Evolutionary conservation across 139 green algal species (phyloP).

Genomic region (Pleodorina starrii): DNA sequence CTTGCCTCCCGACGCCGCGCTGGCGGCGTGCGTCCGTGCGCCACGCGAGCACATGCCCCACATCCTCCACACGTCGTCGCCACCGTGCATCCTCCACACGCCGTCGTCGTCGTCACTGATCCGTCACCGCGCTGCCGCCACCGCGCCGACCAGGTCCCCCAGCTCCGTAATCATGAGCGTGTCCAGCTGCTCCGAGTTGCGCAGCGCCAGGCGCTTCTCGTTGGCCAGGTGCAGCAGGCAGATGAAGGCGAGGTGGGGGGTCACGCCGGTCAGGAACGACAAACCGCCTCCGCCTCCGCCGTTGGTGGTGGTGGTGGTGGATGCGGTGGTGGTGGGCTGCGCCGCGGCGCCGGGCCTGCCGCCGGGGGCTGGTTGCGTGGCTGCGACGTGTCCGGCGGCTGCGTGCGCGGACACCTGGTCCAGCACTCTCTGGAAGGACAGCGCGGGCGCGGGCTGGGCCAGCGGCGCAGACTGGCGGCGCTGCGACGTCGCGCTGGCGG

Average conservation of each 20-base stretch:
- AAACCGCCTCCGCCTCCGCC: too few relatives aligned
- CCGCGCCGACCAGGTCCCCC: constrained; percentile 5
- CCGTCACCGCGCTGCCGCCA: too few relatives aligned
- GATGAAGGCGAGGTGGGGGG: constrained; percentile 97
- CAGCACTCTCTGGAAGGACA: constrained; percentile 3
- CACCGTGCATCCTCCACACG: too few relatives aligned
- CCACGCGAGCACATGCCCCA: too few relatives aligned
- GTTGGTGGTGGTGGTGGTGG: too few relatives aligned
- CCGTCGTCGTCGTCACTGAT: too few relatives aligned
- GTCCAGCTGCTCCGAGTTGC: constrained; percentile 51
- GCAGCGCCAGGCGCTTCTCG: constrained; percentile 86
- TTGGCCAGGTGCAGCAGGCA: constrained; percentile 98
- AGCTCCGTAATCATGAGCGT: constrained; percentile 27
- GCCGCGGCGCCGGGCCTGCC: neutral
- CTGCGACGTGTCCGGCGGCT: neutral
- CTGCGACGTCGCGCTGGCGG: neutral
- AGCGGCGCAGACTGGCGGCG: neutral
- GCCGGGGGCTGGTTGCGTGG: constrained; percentile 41
- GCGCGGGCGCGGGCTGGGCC: neutral
- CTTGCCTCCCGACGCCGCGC: too few relatives aligned
- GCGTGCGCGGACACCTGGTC: neutral
- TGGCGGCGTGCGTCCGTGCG: too few relatives aligned
- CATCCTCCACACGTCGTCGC: too few relatives aligned
- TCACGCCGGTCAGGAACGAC: constrained; percentile 79
- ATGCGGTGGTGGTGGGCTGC: too few relatives aligned